A percentile compares a stretch with the other conserved stretches of the same genome.
Evolutionary conservation across 2,329 filamentous ascomycete genomes (phyloP).

Genomic region (Acrodontium crateriforme): DNA sequence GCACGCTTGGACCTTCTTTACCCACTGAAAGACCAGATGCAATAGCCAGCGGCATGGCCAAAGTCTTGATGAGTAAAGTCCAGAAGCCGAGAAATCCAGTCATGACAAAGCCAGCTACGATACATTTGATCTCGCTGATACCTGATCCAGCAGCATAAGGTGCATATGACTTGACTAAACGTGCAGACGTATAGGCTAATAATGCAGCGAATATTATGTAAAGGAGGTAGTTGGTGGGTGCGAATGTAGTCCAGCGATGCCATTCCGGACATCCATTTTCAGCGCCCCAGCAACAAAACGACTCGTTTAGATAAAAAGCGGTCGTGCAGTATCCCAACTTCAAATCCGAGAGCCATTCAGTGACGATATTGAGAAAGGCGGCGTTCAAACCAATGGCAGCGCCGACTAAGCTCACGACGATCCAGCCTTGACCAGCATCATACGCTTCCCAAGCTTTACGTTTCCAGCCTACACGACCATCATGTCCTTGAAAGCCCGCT

Average conservation of each 20-base stretch:
- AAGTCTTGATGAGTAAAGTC: conserved; percentile 87
- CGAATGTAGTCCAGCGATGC: conserved; percentile 74
- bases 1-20: conserved; percentile 96
- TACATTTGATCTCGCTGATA: conserved; percentile 98
- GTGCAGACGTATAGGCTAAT: conserved; percentile 72
- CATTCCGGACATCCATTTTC: conserved; percentile 80
- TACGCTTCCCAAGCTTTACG: conserved; percentile 73
- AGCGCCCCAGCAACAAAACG: conserved; percentile 95
- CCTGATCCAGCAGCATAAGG: conserved; percentile 94
- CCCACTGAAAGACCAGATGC: conserved; percentile 88
- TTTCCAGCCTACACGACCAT: conserved; percentile 62
- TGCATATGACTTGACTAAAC: conserved; percentile 77
- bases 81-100: conserved; percentile 89
- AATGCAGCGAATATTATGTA: conserved; percentile 68
- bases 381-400: conserved; percentile 89
- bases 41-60: conserved; percentile 81
- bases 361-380: conserved; percentile 84
- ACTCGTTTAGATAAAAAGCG: conserved; percentile 92
- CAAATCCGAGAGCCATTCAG: conserved; percentile 91
- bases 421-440: conserved; percentile 94
- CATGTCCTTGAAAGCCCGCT: conserved; percentile 55
- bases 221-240: conserved; percentile 67
- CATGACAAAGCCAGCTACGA: conserved; percentile 98
- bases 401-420: conserved; percentile 87
- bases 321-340: conserved; percentile 94